Conservation (phyloP, 73 alveolate species). For the Paramecium primaurelia region DNA sequence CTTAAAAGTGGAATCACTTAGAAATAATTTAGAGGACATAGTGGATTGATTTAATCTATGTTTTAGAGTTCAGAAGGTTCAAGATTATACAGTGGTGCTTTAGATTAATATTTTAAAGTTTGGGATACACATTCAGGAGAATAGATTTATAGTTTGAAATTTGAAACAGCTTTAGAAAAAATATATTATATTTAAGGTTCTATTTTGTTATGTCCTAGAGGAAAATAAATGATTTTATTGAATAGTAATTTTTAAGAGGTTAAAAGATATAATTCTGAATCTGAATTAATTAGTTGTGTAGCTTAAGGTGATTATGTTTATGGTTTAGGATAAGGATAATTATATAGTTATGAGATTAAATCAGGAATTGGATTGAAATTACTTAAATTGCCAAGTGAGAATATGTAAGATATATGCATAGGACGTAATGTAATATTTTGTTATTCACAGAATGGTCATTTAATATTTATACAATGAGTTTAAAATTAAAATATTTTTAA, state of each 20-base stretch:
- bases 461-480: slow-evolving; percentile 12
- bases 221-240: neutral
- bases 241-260: neutral
- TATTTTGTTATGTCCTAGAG: neutral
- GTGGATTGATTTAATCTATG: neutral
- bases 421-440: neutral
- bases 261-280: neutral
- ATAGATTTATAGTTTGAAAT: neutral
- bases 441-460: neutral
- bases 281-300: neutral
- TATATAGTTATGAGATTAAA: neutral
- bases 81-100: neutral
- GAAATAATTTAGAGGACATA: slow-evolving; percentile 16
- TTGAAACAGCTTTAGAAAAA: neutral
- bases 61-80: slow-evolving; percentile 25
- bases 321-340: neutral
- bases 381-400: neutral
- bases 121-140: slow-evolving; percentile 10
- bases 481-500: neutral
- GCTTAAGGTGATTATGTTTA: neutral
- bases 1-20: neutral
- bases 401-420: neutral
- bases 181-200: neutral
- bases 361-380: neutral
- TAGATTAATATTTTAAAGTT: neutral